Evolutionary conservation across 768 basidiomycete genomes (phyloP), one percentile per base, ranked within the genome.

Genomic region (Pleurotus cornucopiae): DNA sequence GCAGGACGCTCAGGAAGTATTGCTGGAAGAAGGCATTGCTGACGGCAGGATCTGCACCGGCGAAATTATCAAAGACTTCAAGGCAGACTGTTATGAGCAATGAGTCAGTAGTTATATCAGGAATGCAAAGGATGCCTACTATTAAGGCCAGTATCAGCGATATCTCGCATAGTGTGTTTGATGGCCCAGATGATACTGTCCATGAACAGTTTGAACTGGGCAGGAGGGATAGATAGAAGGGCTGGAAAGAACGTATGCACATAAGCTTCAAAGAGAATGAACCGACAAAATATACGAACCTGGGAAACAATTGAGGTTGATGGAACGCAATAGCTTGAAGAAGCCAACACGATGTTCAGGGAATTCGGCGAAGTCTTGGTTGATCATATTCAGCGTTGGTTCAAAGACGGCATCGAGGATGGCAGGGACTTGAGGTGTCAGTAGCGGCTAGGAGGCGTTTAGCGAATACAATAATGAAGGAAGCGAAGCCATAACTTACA

Each of bases 111-210:
- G 54, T 4, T 13, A 5, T 46, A 44, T 20, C 57, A 45, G 12
- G 30, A 20, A 46, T 14, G 49, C 46, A 46, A 55, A 38, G 45
- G 14, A 54, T 60, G 72, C 81, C 54, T 73, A 92, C 90, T 67
- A 64, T 87, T 90, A 57, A 92, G 71, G 43, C 90, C 90, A 43
- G 88, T 91, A 67, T 98, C 96, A 4, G 94, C 92, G 59, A 99
- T 97, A 70, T 98, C 96, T 54, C 96, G 84, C 93, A 97, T 94
- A 13, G 93, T 98, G 74, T 99, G 97, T 71, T 99, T 99, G 77
- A 98, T 96, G n/a, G 94, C 96, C 96, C 97, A 99, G 51, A 96
- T 88, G 61, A 98, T 90, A 58, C 93, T 94, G 70, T 98, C 96
- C 85, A 97, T 98, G 71, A 97, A 90, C 57, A 98, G 75, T 74